Evolutionary conservation across 768 basidiomycete genomes (phyloP), one percentile per base, ranked within the genome.

Genomic region (Trichaptum fuscoviolaceum): DNA sequence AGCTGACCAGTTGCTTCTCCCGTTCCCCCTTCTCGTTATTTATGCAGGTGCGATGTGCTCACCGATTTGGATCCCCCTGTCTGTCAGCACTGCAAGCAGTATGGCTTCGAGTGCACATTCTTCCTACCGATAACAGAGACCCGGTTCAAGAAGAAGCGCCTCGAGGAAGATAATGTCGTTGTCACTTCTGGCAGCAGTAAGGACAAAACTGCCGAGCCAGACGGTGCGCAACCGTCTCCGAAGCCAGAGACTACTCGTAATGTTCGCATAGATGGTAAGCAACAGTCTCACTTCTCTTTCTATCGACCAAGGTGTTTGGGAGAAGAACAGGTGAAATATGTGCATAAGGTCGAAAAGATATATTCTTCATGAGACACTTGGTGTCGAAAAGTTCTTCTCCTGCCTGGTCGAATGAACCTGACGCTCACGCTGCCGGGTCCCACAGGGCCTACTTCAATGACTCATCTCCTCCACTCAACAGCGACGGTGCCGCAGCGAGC

Each of bases 111-210:
- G 69, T 97, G 96, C 76, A 97, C 96, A 6, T 97, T 96, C 79
- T 96, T 97, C 82, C 87, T 99, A 15, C 97, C 97, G 57, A 99
- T 99, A 71, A 94, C 96, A 10, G 97, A 99, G 77, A 99, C 97
- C 0, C 89, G 97, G 23, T 99, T 98, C 84, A 98, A 98, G 81
- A 97, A 97, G 82, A 95, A 95, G 80, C 90, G 91, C 70, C 66
- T 88, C 58, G 91, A 95, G 72, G 89, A 92, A 71, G 91, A 91
- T 63, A 77, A 80, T 1, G 77, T 79, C 0, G 76, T 69, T 10
- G 74, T 71, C 12, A 71, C 67, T 25, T 69, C 71, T 18, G 74
- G 70, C 42, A 67, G 70, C 1, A 75, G 78, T 62, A 75, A 76
- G 70, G 76, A 77, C 20, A 74, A 73, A 62, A 65, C 3, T 70